Percentiles rank a stretch among this genome's conserved stretches.
Conservation (phyloP, 495 filamentous ascomycete species). For the Penicillium cosmopolitanum region DNA sequence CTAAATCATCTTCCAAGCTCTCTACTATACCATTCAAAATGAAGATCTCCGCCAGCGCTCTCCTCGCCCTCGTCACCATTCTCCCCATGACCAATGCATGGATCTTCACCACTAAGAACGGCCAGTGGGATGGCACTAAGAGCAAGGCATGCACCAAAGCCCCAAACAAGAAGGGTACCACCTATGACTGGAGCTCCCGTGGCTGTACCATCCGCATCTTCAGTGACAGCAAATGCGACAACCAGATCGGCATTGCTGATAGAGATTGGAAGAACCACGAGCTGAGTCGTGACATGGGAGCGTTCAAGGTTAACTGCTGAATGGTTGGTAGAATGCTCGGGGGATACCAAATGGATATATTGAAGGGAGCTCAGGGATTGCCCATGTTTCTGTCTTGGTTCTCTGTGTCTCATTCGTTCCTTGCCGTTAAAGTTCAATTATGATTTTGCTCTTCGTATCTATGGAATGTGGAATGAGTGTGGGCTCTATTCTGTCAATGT, state of each 20-base stretch:
- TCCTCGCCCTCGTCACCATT: slow-evolving; percentile 2
- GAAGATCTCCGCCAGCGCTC: slow-evolving; percentile 1
- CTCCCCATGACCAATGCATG: not conserved
- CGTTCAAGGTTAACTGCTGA: not conserved
- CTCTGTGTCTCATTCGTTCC: no score
- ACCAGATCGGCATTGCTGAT: slow-evolving; percentile 4
- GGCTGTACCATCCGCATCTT: slow-evolving; percentile 1
- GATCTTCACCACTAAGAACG: not conserved
- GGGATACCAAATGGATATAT: no score
- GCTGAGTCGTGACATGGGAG: not conserved
- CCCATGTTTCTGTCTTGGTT: not conserved
- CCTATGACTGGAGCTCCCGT: not conserved
- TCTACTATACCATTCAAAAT: not conserved
- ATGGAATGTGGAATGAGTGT: no score
- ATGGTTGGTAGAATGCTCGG: not conserved
- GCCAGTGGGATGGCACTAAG: not conserved
- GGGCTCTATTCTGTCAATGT: no score
- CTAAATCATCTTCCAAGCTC: not conserved
- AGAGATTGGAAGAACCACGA: not conserved
- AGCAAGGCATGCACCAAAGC: not conserved
- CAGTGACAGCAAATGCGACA: not conserved
- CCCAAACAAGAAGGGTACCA: not conserved
- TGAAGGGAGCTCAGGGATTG: no score
- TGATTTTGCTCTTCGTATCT: no score
- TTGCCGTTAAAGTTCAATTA: no score